Base-by-base conservation (phyloP, 2,329 filamentous ascomycete species). In the Torrubiellomyces zombiae region DNA sequence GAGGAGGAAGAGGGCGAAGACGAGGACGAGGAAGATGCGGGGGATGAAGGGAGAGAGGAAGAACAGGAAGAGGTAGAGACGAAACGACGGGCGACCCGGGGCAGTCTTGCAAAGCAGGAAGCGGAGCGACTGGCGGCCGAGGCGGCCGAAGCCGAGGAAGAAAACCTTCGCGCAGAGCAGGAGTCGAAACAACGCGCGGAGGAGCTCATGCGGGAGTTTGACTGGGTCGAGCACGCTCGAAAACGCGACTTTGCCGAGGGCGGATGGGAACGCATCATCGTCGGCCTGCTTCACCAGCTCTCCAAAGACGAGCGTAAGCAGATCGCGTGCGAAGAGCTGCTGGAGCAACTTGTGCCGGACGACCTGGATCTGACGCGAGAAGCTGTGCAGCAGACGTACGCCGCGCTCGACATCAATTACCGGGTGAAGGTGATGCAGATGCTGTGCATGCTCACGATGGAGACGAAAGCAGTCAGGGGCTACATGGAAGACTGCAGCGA, bases 401-500 rank as follows among this genome's bases (percentile, higher is more conserved):
- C 67, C 10, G 60, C 60, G 5, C 65, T 95, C 16, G 75, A 94
- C 44, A 62, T 94, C 37, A 94, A 95, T 44, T 56, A 76, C 26
- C 78, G 86, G 9, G 69, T 86, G 19, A 67, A 74, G 35, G 77
- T 75, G 13, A 60, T 98, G 22, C 78, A 94, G 44, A 76, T 91
- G 18, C 68, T 94, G 28, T 82, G 81, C 46, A 74, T 86, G 58
- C 60, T 95, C 32, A 85, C 80, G 2, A 64, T 85, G 28, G 76
- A 83, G 41, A 94, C 89, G 0, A 85, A 82, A 45, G 74, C 78
- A 3, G 68, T 95, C 37, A 75, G 86, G 26, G 75, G 71, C 10
- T 92, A 91, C 45, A 77, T 98, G 60, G 82, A 93, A 37, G 76
- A 86, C 33, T 92, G 85, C 52, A 82, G 78, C 35, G 80, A 86